These are phyloP conservation scores for Ramalina peruviana DNA, from an alignment of 495 filamentous ascomycete species.

Conservation along the genomic window DNA sequence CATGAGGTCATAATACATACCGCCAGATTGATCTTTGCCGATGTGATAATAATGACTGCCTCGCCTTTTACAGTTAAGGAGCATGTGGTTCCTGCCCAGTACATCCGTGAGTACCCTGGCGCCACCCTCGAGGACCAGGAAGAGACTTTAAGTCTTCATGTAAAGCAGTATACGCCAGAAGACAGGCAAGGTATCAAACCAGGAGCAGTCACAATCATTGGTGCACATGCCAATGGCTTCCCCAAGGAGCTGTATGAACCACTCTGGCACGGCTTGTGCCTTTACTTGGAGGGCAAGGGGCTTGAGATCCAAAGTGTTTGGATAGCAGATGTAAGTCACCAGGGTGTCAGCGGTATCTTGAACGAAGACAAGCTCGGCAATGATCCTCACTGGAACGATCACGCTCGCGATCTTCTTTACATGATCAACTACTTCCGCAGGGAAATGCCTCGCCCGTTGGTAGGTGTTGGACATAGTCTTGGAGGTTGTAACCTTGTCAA, in stretches of 20 bases:
- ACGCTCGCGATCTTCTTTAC: conserved; percentile 75
- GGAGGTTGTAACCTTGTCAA: conserved; percentile 55
- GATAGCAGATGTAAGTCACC: conserved; percentile 70
- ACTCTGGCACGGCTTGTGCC: conserved; percentile 64
- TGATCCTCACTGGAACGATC: conserved; percentile 80
- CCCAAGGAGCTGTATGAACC: conserved; percentile 91
- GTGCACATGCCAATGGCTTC: conserved; percentile 76
- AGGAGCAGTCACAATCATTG: conserved; percentile 73
- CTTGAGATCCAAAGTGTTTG: conserved; percentile 67
- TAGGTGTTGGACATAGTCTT: conserved; percentile 85
- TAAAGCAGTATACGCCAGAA: conserved; percentile 75
- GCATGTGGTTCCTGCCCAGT: conserved; percentile 50
- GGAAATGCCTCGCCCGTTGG: conserved; percentile 73
- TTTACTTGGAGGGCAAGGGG: conserved; percentile 34
- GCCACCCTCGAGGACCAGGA: conserved; percentile 50
- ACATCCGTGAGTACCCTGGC: conserved; percentile 57
- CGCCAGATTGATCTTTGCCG: too few species aligned
- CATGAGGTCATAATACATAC: too few species aligned
- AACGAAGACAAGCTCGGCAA: conserved; percentile 65
- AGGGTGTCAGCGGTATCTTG: conserved; percentile 60
- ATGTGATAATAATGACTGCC: conserved; percentile 9
- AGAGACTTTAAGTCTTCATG: conserved; percentile 45
- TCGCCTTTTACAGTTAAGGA: conserved; percentile 40
- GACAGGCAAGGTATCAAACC: conserved; percentile 47
- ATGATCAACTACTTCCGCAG: conserved; percentile 72